Base-by-base conservation (phyloP, 352 stramenopile species). In the Halophytophthora batemanensis region DNA sequence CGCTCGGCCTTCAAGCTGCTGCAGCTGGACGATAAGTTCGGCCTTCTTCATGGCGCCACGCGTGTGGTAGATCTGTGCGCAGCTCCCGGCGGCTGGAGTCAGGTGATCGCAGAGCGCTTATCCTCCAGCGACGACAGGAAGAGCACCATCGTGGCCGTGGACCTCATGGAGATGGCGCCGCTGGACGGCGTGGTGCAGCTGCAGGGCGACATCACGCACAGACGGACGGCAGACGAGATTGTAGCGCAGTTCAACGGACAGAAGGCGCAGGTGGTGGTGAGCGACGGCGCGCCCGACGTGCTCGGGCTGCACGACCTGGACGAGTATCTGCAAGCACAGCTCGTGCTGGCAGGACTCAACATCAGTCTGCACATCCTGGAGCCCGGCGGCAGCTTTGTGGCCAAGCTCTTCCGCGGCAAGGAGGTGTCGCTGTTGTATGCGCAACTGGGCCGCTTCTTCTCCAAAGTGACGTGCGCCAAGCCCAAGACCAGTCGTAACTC, bases 251-350 rank as follows among this genome's bases (percentile, higher is more conserved):
- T 92, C 47, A 41, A 61, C 2, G 82, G 82, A 25, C 59, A 93
- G 25, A 88, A 96, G 25, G 96, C 97, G 19, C 94, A 99, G 48
- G 67, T 99, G 1, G 97, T 99, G 6, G 90, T 99, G 11, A 99
- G 95, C 54, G 98, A 99, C 74, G 98, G 98, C 39, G 98, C 98
- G 5, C 98, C 98, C 1, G 98, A 99, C 54, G 97, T 99, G n/a
- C 69, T 89, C 1, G 80, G 81, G 1, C 61, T 92, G 39, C 75
- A 93, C 39, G 85, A 93, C 35, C 44, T 93, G 34, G 82, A 93
- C 54, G 80, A 93, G 59, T 91, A 90, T 60, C 50, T 93, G 28
- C 80, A 93, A 57, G 81, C 80, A 21, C 78, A 92, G 53, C 68
- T 93, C 15, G 78, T 93, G 41, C 76, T 90, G 7, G 76, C 80